Base-by-base conservation (phyloP, 2,329 filamentous ascomycete species). In the Alternaria sp. region DNA sequence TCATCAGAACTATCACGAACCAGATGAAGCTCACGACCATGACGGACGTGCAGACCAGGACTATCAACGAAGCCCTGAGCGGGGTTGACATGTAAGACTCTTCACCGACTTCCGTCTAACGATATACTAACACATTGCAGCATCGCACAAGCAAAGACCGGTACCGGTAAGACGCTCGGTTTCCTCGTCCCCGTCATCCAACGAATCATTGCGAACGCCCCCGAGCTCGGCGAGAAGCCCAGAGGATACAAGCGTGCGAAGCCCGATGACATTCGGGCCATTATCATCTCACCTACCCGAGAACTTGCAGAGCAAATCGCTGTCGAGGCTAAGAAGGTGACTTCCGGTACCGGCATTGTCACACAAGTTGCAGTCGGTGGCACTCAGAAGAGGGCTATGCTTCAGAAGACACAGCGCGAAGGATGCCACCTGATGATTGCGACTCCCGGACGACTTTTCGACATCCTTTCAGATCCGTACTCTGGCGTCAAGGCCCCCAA, bases 161-260 rank as follows among this genome's bases (percentile, higher is more conserved):
- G 95, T 76, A 98, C 95, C 4, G 95, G 95, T 76, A 99, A 99
- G 82, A 99, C 95, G 0, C 82, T 98, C 59, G 95, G 92, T 36
- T 99, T 98, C 83, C 85, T 99, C 25, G 81, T 98, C 7, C 95
- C 95, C 52, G 84, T 93, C 8, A 82, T 98, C 54, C 92, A 97
- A 77, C 89, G 89, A 61, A 91, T 97, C 74, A 82, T 97, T 62
- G 78, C 81, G 20, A 81, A 84, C 61, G 87, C 92, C 65, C 87
- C 89, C 1, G 79, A 81, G 0, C 85, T 96, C 34, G 87, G 85
- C 54, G 77, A 82, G 38, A 82, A 76, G 62, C 66, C 69, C 59
- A 69, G 74, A 75, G 57, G 75, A 20, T 72, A 74, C 63, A 77
- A 75, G 65, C 68, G 90, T 38, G 78, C 76, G 27, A 71, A 69